Percentiles rank a stretch among this genome's conserved stretches.
phyloP scores from a whole-genome alignment of 495 filamentous ascomycete genomes.

The Trichoderma asperelloides region DNA sequence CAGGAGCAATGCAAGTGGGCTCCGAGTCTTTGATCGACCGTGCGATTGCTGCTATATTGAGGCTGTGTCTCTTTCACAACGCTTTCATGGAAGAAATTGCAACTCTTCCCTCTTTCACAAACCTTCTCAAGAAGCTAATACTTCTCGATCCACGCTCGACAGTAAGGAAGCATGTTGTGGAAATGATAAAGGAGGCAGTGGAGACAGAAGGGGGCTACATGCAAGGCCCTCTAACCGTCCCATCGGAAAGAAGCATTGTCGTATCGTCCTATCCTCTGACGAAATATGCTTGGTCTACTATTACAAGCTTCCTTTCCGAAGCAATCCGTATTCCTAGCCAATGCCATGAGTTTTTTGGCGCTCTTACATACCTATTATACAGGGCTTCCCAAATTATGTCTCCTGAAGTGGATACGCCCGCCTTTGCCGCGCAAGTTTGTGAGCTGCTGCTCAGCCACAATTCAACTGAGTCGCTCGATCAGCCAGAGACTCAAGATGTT shows the following conservation, averaged over 20 bases:
- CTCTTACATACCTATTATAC: conserved; percentile 41
- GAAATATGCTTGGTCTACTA: conserved; percentile 39
- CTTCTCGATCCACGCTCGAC: conserved; percentile 30
- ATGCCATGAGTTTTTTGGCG: conserved; percentile 35
- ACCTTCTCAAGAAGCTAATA: conserved; percentile 29
- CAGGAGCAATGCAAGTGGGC: not conserved
- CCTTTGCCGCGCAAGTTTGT: conserved; percentile 45
- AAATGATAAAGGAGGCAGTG: conserved; percentile 24
- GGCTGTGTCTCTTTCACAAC: not conserved
- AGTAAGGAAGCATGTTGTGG: conserved; percentile 32
- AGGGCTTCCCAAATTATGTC: conserved; percentile 45
- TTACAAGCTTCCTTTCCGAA: conserved; percentile 31
- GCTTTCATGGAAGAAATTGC: conserved; percentile 52
- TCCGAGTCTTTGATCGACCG: not conserved
- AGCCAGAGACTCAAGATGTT: conserved; percentile 25
- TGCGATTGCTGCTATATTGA: not conserved
- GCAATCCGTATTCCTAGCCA: conserved; percentile 26
- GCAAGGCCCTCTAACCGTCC: conserved; percentile 15
- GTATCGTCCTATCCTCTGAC: conserved; percentile 19
- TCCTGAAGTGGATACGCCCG: conserved; percentile 39
- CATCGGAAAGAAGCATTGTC: not conserved
- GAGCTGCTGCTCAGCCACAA: conserved; percentile 43
- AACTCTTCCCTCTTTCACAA: conserved; percentile 15
- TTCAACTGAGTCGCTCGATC: conserved; percentile 21
- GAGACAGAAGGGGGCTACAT: too few relatives aligned